These are phyloP conservation scores for Triadica sebifera DNA, from an alignment of 345 rosid genomes.

Conservation along the genomic window DNA sequence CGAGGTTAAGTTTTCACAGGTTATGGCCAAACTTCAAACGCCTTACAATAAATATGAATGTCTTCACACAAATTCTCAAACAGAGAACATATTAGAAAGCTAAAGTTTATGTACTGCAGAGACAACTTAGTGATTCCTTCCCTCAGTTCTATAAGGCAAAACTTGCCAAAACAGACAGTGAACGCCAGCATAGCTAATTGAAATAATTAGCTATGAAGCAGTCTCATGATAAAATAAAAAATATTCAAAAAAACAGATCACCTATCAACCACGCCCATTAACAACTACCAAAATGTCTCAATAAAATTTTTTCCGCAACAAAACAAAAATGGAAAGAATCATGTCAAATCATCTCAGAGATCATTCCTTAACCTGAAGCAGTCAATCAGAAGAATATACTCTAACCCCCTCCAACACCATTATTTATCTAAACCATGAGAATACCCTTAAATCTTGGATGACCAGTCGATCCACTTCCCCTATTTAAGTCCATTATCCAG, in stretches of 20 bases:
- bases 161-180: background rate
- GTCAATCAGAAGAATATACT: background rate
- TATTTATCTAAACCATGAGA: background rate
- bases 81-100: background rate
- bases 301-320: background rate
- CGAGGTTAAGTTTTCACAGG: background rate
- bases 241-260: background rate
- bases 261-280: background rate
- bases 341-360: background rate
- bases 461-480: background rate
- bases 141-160: no score
- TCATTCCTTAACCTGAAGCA: background rate
- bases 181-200: background rate
- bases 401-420: background rate
- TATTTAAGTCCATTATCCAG: background rate
- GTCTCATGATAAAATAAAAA: background rate
- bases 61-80: background rate
- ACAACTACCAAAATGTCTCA: background rate
- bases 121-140: background rate
- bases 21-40: background rate
- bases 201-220: background rate
- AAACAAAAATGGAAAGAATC: no score
- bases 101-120: background rate
- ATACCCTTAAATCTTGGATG: background rate
- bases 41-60: background rate